A percentile compares a stretch with the other conserved stretches of the same genome.
Evolutionary conservation across 2,329 filamentous ascomycete genomes (phyloP).

Genomic region (Ilyonectria destructans): DNA sequence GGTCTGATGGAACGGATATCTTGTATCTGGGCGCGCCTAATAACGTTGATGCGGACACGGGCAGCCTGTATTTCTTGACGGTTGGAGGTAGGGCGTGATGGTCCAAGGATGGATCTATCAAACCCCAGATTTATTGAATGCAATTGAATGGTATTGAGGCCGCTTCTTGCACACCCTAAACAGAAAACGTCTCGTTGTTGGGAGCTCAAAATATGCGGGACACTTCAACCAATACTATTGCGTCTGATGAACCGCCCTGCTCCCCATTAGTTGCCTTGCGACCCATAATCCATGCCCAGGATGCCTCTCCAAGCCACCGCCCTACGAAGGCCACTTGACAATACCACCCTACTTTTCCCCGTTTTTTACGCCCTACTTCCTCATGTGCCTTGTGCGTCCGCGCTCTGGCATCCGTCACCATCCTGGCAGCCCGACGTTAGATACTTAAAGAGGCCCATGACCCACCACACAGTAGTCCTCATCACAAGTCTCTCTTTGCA

Average conservation of each 20-base stretch:
- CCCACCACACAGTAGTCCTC: too few relatives aligned
- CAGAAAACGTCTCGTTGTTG: background rate
- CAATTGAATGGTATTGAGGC: background rate
- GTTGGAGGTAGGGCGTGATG: conserved; percentile 22
- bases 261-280: background rate
- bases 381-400: background rate
- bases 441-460: too few relatives aligned
- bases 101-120: background rate
- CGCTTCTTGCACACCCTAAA: background rate
- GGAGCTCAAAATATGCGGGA: background rate
- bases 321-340: background rate
- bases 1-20: conserved; percentile 37
- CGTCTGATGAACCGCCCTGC: background rate
- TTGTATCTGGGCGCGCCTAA: conserved; percentile 38
- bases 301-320: background rate
- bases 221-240: background rate
- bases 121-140: background rate
- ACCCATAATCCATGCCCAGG: background rate
- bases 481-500: too few relatives aligned
- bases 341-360: background rate
- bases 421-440: too few relatives aligned
- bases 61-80: conserved; percentile 36
- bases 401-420: background rate
- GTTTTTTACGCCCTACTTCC: background rate
- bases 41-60: conserved; percentile 38